Evolutionary conservation across 768 basidiomycete genomes (phyloP), one percentile per base, ranked within the genome.

Genomic region (Psilocybe cyanescens): DNA sequence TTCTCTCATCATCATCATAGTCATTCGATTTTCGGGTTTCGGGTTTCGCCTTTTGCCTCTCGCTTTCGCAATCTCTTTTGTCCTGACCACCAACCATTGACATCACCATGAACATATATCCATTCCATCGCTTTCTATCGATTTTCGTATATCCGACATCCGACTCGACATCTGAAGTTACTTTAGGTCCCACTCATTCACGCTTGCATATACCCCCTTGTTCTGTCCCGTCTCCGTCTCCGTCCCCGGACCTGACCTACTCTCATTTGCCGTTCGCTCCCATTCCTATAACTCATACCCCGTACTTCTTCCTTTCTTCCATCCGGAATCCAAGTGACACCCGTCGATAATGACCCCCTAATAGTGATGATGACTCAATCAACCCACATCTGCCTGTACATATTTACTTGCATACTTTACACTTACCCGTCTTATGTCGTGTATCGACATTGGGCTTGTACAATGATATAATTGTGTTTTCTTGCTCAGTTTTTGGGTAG

Each of bases 401-500:
- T 33, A 5, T 33, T 12, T 33, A 30, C 49, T 51, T 51, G 11
- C 49, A 30, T n/a, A 51, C 28, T 2, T 2, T 24, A 24, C 16
- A 49, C 29, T 49, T 29, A 49, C 48, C 24, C 19, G 49, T 51
- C 14, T n/a, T 12, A 4, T 44, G 41, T 51, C 49, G 29, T 12
- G 11, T 31, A 51, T 17, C 29, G 29, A n/a, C 31, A 51, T 12
- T n/a, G 14, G n/a, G 14, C 55, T 24, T 56, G 55, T 56, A 56
- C 55, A 56, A 56, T 56, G 55, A 56, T 56, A 56, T 56, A 56
- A 56, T 56, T 45, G 28, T 44, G 11, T 44, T 28, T 44, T 44
- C 33, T 35, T 35, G 33, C 11, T 35, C 2, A 6, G 6, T 35
- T 35, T 35, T 11, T 7, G 11, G 33, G 33, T 35, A 24, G 24